Percentiles rank a stretch among this genome's conserved stretches.
Evolutionary conservation across 371 early-diverging fungal genomes (phyloP).

Genomic region (Quaeritorhiza haematococci): DNA sequence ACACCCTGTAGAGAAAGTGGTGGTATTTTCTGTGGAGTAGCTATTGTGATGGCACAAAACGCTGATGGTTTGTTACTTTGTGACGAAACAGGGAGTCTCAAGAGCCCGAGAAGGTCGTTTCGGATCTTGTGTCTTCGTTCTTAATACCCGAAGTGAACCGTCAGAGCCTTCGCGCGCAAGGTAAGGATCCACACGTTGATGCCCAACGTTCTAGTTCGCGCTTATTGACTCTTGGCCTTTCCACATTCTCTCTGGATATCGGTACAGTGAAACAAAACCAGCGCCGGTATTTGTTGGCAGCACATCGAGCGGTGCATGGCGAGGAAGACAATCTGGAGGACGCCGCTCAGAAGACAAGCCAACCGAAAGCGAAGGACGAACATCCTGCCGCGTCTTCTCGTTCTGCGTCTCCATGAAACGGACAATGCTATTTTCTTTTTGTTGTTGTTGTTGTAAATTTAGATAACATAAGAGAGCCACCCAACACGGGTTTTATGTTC

Average conservation of each 20-base stretch:
- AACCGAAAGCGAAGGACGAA: too few species aligned
- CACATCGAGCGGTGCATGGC: constrained; percentile 23
- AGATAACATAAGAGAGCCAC: too few species aligned
- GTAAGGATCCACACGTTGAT: constrained; percentile 16
- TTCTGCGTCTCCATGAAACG: too few species aligned
- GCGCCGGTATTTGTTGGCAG: constrained; percentile 36
- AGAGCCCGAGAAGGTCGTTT: constrained; percentile 17
- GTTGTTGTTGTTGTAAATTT: too few species aligned
- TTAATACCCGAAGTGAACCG: constrained; percentile 46
- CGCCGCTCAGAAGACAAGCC: neutral
- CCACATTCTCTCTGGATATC: neutral
- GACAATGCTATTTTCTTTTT: too few species aligned
- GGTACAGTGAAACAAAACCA: constrained; percentile 36
- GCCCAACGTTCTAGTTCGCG: neutral
- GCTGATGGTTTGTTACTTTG: neutral
- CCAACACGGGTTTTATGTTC: too few species aligned
- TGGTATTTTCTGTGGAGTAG: too few species aligned
- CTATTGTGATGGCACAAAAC: too few species aligned
- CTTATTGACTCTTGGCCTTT: neutral
- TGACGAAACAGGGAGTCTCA: neutral
- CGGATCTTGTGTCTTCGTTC: constrained; percentile 46
- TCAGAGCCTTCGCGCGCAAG: constrained; percentile 28
- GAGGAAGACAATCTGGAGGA: neutral
- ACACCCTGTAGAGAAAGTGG: too few species aligned
- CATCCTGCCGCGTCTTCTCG: too few species aligned